Conservation (phyloP, 2,329 filamentous ascomycete species). For the Arthrobotrys iridis region DNA sequence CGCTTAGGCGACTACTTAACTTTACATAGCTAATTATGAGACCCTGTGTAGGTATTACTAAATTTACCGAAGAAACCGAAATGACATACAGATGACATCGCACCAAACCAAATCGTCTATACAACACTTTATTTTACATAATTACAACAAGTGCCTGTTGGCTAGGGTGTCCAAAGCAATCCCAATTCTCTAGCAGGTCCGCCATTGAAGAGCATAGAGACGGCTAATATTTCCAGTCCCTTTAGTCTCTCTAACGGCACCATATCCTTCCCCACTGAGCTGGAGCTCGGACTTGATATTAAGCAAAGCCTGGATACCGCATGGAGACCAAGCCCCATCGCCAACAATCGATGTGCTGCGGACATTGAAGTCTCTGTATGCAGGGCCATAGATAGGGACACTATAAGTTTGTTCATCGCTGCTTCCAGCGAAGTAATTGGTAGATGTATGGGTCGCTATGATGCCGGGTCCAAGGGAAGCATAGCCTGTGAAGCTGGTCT, state of each 20-base stretch:
- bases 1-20: too few relatives aligned
- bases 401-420: conserved; percentile 24
- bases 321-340: conserved; percentile 32
- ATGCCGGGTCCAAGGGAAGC: conserved; percentile 17
- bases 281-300: conserved; percentile 39
- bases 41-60: too few relatives aligned
- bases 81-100: too few relatives aligned
- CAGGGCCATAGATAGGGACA: conserved; percentile 12
- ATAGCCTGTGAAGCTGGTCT: conserved; percentile 41
- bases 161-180: too few relatives aligned
- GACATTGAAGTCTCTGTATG: conserved; percentile 13
- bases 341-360: conserved; percentile 15
- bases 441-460: conserved; percentile 25
- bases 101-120: background rate
- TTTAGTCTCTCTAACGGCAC: conserved; percentile 14
- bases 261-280: conserved; percentile 19
- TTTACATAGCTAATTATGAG: too few relatives aligned
- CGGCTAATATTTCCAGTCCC: conserved; percentile 14
- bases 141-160: background rate
- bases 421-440: conserved; percentile 39
- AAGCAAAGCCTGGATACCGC: conserved; percentile 23
- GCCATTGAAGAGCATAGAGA: conserved; percentile 33
- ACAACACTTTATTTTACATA: background rate
- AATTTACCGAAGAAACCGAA: background rate
- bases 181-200: conserved; percentile 9